Percentiles rank a stretch among this genome's conserved stretches.
Conservation (phyloP, 331 rosid genomes). For the Saraca asoca region DNA sequence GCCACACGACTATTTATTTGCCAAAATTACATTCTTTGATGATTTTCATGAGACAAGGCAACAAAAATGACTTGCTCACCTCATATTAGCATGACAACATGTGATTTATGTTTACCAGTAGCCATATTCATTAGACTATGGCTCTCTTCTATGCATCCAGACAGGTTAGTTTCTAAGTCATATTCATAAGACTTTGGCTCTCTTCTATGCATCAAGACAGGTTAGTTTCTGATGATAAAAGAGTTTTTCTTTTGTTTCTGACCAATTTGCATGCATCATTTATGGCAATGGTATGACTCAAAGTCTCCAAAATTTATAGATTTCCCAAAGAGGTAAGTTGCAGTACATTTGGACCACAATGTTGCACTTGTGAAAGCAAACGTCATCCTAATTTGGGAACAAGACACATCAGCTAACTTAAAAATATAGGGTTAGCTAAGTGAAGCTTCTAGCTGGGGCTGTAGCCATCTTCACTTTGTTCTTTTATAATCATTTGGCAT, state of each 20-base stretch:
- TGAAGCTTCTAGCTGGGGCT: conserved; percentile 44
- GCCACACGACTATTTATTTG: conserved; percentile 6
- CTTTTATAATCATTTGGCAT: conserved; percentile 36
- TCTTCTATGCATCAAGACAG: conserved; percentile 18
- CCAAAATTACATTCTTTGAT: conserved; percentile 20
- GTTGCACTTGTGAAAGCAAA: conserved; percentile 27
- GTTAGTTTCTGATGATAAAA: conserved; percentile 14
- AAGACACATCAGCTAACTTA: conserved; percentile 32
- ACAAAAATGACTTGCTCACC: conserved; percentile 24
- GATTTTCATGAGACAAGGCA: conserved; percentile 10
- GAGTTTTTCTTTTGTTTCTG: conserved; percentile 36
- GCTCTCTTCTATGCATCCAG: no score
- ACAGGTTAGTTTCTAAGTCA: no score
- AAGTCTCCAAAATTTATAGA: conserved; percentile 30
- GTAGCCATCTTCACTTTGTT: conserved; percentile 33
- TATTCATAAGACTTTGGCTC: conserved; percentile 23
- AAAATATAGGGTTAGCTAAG: conserved; percentile 18
- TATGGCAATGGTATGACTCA: conserved; percentile 39
- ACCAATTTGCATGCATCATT: conserved; percentile 46
- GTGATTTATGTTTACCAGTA: neutral
- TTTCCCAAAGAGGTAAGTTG: conserved; percentile 46
- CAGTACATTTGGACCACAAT: conserved; percentile 43
- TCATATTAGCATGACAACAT: conserved; percentile 12
- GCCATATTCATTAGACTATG: neutral
- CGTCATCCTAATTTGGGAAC: conserved; percentile 39